phyloP scores from a whole-genome alignment of 106 monocot genomes.

The Allium fistulosum region DNA sequence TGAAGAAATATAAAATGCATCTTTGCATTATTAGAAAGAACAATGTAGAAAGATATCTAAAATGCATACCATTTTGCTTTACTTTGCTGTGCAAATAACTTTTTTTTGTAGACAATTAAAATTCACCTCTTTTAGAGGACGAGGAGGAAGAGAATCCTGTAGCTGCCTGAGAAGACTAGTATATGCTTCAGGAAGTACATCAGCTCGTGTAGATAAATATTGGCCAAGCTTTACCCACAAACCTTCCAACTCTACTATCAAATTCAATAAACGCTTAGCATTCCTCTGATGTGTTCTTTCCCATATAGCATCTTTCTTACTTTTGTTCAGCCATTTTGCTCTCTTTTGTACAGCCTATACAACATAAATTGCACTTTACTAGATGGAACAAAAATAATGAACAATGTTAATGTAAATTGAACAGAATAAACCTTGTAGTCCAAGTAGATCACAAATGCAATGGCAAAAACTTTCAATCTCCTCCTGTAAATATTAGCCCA shows the following conservation, averaged over 20 bases:
- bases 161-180: constrained; percentile 68
- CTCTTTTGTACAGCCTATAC: constrained; percentile 68
- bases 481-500: constrained; percentile 80
- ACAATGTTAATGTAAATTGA: neutral
- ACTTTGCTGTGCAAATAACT: too few relatives aligned
- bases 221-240: constrained; percentile 98
- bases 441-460: constrained; percentile 71
- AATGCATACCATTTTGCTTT: too few relatives aligned
- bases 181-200: constrained; percentile 91
- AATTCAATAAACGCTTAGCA: constrained; percentile 72
- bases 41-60: too few relatives aligned
- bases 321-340: constrained; percentile 54
- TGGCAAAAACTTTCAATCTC: constrained; percentile 76
- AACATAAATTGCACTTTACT: neutral
- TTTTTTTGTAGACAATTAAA: neutral
- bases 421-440: constrained; percentile 76
- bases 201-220: constrained; percentile 90
- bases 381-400: neutral
- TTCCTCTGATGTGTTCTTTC: constrained; percentile 75
- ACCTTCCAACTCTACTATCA: constrained; percentile 92
- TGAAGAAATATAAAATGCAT: too few relatives aligned
- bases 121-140: constrained; percentile 69
- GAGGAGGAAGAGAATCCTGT: constrained; percentile 98
- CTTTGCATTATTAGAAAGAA: too few relatives aligned
- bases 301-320: constrained; percentile 54